phyloP scores from a whole-genome alignment of 371 early-diverging fungal species.

The Capillidium heterosporum region DNA sequence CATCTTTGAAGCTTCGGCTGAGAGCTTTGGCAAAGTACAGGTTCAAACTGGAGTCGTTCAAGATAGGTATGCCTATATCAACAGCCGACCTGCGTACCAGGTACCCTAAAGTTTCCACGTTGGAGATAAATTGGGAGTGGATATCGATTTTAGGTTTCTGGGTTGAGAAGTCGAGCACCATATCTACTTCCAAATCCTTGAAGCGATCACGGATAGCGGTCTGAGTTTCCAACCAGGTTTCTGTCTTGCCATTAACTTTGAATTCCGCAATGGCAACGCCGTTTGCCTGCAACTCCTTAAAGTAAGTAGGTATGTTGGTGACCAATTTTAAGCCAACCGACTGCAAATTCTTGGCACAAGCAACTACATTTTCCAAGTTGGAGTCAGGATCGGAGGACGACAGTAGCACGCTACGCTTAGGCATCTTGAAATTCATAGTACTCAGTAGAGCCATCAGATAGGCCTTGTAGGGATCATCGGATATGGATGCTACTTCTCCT shows the following conservation, averaged over 20 bases:
- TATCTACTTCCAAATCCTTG: not conserved
- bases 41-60: constrained; percentile 70
- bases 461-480: constrained; percentile 87
- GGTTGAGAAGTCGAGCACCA: not conserved
- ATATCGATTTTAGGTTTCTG: too few relatives aligned
- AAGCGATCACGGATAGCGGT: not conserved
- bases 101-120: not conserved
- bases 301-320: not conserved
- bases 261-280: too few relatives aligned
- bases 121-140: too few relatives aligned
- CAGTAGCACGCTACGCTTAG: constrained; percentile 77
- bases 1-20: not conserved
- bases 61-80: constrained; percentile 67
- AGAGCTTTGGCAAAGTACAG: constrained; percentile 62
- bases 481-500: constrained; percentile 96
- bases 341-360: not conserved
- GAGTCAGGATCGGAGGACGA: constrained; percentile 44
- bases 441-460: constrained; percentile 82
- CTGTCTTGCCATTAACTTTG: not conserved
- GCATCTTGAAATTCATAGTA: constrained; percentile 64
- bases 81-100: constrained; percentile 65
- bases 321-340: not conserved
- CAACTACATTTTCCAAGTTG: not conserved
- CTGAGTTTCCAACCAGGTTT: not conserved
- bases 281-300: not conserved